phyloP scores from a whole-genome alignment of 768 basidiomycete genomes.

The Punctularia strigosozonata region DNA sequence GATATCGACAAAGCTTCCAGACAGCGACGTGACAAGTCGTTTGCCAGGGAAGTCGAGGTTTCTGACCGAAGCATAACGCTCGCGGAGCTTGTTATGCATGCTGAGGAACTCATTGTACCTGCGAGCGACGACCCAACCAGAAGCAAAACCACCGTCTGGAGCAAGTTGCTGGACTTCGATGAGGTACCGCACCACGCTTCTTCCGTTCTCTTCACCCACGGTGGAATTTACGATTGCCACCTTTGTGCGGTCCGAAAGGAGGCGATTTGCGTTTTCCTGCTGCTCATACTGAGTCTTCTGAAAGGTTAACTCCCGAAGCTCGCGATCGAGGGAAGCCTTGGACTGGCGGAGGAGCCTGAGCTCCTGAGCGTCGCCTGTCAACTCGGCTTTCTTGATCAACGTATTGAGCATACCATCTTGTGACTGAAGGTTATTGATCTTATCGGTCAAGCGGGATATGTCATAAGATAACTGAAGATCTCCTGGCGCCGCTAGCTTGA shows the following conservation, averaged over 20 bases:
- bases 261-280: slow-evolving; percentile 83
- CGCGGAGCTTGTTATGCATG: slow-evolving; percentile 79
- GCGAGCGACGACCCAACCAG: slow-evolving; percentile 89
- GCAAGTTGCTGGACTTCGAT: slow-evolving; percentile 85
- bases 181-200: slow-evolving; percentile 84
- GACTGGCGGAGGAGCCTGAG: slow-evolving; percentile 73
- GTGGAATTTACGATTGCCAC: slow-evolving; percentile 82
- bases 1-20: slow-evolving; percentile 79
- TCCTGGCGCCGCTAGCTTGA: slow-evolving; percentile 75
- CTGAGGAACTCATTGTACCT: slow-evolving; percentile 92
- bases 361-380: slow-evolving; percentile 85
- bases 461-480: slow-evolving; percentile 84
- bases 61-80: slow-evolving; percentile 54
- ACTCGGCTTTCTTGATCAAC: slow-evolving; percentile 87
- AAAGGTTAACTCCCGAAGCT: slow-evolving; percentile 75
- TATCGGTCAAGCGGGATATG: slow-evolving; percentile 66
- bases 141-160: slow-evolving; percentile 64
- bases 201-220: slow-evolving; percentile 74
- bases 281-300: slow-evolving; percentile 91
- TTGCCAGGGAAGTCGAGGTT: slow-evolving; percentile 88
- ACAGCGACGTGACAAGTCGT: slow-evolving; percentile 78
- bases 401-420: slow-evolving; percentile 81
- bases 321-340: slow-evolving; percentile 68
- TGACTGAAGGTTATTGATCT: slow-evolving; percentile 62
- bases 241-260: slow-evolving; percentile 72